These are phyloP conservation scores for Ceratocystis albifundus DNA, from an alignment of 2,329 filamentous ascomycete species.

Conservation along the genomic window DNA sequence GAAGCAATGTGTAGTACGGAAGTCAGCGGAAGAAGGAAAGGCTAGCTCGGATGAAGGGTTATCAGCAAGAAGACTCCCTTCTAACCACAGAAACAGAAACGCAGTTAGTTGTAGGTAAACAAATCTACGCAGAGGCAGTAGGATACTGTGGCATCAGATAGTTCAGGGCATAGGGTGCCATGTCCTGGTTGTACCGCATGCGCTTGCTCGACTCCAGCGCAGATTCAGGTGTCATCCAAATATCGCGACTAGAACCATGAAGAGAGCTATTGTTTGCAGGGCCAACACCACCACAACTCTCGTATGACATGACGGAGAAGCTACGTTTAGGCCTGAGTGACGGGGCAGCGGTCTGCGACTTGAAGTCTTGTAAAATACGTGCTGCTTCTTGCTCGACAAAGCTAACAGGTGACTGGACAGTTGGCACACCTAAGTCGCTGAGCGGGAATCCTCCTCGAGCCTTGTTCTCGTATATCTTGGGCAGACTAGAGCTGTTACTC, in stretches of 20 bases:
- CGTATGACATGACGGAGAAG: conserved; percentile 26
- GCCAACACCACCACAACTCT: conserved; percentile 44
- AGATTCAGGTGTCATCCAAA: conserved; percentile 31
- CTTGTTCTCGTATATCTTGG: background rate
- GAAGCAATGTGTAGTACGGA: background rate
- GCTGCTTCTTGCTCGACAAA: conserved; percentile 15
- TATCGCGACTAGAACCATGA: conserved; percentile 25
- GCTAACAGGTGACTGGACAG: conserved; percentile 3
- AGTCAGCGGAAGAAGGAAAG: background rate
- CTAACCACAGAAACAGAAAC: too few species aligned
- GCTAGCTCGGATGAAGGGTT: background rate
- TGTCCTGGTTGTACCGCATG: background rate
- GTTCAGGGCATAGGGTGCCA: background rate
- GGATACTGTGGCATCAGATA: conserved; percentile 3
- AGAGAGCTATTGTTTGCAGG: conserved; percentile 47
- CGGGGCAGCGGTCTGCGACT: conserved; percentile 4
- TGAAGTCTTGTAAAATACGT: conserved; percentile 16
- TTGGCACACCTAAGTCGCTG: conserved; percentile 7
- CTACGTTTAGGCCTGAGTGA: conserved; percentile 14
- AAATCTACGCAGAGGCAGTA: conserved; percentile 1
- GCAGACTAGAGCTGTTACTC: background rate
- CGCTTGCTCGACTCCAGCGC: conserved; percentile 10
- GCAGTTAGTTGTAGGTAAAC: background rate
- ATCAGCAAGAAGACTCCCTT: background rate
- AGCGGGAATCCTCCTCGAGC: background rate